These are phyloP conservation scores for Acanthamoeba healyi DNA, from an alignment of 208 protist genomes.

Conservation along the genomic window DNA sequence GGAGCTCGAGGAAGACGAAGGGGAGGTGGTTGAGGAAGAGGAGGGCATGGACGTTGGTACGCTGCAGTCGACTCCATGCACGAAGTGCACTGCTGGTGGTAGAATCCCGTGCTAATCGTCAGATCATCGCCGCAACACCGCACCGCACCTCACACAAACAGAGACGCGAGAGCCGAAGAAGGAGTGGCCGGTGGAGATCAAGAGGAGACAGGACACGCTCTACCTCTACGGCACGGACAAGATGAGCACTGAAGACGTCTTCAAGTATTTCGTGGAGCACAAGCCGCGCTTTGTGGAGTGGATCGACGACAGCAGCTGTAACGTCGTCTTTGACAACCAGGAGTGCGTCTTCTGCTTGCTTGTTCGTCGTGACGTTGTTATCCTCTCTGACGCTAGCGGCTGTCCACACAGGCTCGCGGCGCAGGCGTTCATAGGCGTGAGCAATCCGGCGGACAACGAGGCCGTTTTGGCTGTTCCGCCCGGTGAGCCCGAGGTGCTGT, in stretches of 20 bases:
- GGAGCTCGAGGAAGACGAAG: background rate
- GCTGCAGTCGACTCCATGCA: background rate
- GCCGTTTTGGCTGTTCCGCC: background rate
- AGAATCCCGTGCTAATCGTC: no score
- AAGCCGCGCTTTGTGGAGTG: conserved; percentile 16
- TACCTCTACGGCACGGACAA: conserved; percentile 25
- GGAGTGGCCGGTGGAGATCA: conserved; percentile 24
- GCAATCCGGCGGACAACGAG: background rate
- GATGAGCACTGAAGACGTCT: conserved; percentile 37
- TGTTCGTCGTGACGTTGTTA: no score
- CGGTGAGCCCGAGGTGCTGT: background rate
- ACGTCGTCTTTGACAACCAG: conserved; percentile 4
- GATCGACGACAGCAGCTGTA: conserved; percentile 40
- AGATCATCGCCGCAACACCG: no score
- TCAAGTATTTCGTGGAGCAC: background rate
- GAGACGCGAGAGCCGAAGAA: background rate
- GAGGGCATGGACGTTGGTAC: background rate
- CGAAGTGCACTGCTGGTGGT: no score
- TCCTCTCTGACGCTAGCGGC: background rate
- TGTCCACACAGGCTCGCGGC: background rate
- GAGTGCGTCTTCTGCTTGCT: background rate
- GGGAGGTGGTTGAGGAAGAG: background rate
- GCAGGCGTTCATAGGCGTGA: background rate
- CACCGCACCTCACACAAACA: background rate
- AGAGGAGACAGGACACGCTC: conserved; percentile 1